Evolutionary conservation across 2,329 filamentous ascomycete genomes (phyloP).

Genomic region (Onygenales sp.): DNA sequence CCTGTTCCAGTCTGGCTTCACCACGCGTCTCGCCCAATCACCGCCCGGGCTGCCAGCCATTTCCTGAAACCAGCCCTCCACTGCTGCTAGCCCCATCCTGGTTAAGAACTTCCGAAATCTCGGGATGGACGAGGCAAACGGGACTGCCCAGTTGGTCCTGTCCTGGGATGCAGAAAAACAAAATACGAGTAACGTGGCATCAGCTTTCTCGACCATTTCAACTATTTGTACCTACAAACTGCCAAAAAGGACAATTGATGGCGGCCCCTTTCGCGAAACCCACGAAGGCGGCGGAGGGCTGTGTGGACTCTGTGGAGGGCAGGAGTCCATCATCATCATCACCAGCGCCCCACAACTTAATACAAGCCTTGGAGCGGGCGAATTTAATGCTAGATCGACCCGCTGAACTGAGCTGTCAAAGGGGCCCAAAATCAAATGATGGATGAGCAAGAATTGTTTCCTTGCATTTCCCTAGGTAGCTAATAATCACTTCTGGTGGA

Average conservation of each 20-base stretch:
- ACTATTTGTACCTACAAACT: no score
- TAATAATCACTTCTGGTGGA: no score
- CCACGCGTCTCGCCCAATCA: background rate
- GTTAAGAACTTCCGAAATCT: background rate
- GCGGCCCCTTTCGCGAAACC: no score
- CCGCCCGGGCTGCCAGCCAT: background rate
- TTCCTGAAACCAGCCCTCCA: constrained; percentile 1
- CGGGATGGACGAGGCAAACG: background rate
- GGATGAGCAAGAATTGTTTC: no score
- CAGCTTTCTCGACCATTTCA: no score
- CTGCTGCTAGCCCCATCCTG: background rate
- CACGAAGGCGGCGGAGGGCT: no score
- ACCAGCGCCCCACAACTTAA: background rate
- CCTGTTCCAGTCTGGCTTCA: background rate
- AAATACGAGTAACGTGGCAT: no score
- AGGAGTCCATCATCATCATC: background rate
- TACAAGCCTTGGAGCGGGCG: background rate
- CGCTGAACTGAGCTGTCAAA: background rate
- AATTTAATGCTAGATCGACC: background rate
- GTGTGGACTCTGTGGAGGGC: no score
- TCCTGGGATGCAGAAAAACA: no score
- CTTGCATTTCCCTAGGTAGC: no score
- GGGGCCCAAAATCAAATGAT: no score
- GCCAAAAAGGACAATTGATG: no score
- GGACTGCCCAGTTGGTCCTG: background rate